These are phyloP conservation scores for Lasiodiplodia theobromae DNA, from an alignment of 2,329 filamentous ascomycete genomes.

Conservation along the genomic window DNA sequence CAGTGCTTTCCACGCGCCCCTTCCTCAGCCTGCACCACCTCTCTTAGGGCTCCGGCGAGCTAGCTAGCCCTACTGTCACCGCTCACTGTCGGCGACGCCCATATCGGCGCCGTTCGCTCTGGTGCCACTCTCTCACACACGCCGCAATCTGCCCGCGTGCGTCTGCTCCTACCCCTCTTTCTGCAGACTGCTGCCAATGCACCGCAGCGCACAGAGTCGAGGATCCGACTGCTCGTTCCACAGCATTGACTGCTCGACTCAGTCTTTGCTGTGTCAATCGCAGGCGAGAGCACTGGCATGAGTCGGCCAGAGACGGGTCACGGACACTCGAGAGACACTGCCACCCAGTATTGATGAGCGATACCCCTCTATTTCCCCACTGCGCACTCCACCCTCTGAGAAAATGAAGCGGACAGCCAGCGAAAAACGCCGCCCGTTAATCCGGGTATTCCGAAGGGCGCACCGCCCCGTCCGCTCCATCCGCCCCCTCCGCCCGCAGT, in stretches of 20 bases:
- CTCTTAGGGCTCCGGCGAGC: slow-evolving; percentile 8
- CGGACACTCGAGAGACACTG: slow-evolving; percentile 15
- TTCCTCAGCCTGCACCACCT: slow-evolving; percentile 17
- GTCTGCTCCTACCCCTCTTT: slow-evolving; percentile 15
- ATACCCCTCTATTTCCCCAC: slow-evolving; percentile 22
- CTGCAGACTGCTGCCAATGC: background rate
- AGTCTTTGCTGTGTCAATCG: slow-evolving; percentile 8
- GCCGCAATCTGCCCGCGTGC: slow-evolving; percentile 13
- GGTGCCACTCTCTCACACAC: slow-evolving; percentile 9
- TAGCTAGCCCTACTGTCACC: slow-evolving; percentile 15
- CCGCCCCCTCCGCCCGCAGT: slow-evolving; percentile 15
- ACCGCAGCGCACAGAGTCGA: slow-evolving; percentile 21
- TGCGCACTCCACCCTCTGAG: slow-evolving; percentile 10
- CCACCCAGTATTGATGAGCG: slow-evolving; percentile 20
- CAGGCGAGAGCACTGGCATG: slow-evolving; percentile 14
- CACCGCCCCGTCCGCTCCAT: slow-evolving; percentile 21
- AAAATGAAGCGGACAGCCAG: slow-evolving; percentile 13
- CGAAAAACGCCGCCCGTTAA: slow-evolving; percentile 1
- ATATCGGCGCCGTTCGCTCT: slow-evolving; percentile 8
- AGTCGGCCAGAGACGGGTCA: slow-evolving; percentile 11
- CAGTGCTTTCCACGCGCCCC: slow-evolving; percentile 7
- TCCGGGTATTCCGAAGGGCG: slow-evolving; percentile 11
- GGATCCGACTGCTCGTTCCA: slow-evolving; percentile 14
- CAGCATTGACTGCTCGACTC: slow-evolving; percentile 15
- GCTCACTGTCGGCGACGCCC: slow-evolving; percentile 7